A percentile compares a stretch with the other conserved stretches of the same genome.
These are phyloP conservation scores for Fomitopsis schrenkii DNA, from an alignment of 1,284 basidiomycete species.

Conservation along the genomic window DNA sequence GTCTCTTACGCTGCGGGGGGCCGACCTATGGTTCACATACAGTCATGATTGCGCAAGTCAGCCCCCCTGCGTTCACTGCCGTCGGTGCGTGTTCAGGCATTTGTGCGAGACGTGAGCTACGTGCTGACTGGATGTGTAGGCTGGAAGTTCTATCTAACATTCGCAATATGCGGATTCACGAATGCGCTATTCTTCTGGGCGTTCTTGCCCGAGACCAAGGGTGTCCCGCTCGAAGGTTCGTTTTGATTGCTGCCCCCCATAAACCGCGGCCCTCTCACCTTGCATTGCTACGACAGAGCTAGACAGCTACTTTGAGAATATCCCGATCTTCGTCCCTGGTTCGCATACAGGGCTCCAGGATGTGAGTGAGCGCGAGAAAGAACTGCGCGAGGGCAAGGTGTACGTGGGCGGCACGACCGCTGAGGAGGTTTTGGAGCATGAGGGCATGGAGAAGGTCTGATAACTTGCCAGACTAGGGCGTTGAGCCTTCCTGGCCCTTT, in stretches of 20 bases:
- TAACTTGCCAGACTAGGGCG: neutral
- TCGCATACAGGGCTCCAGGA: slow-evolving; percentile 34
- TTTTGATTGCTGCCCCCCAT: neutral
- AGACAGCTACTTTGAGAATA: slow-evolving; percentile 49
- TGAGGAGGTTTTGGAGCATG: slow-evolving; percentile 12
- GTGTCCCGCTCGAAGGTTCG: slow-evolving; percentile 42
- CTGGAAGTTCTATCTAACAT: slow-evolving; percentile 52
- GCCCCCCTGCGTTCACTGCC: slow-evolving; percentile 44
- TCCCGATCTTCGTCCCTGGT: slow-evolving; percentile 47
- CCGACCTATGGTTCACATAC: slow-evolving; percentile 16
- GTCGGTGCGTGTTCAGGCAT: slow-evolving; percentile 27
- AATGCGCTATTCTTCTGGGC: slow-evolving; percentile 56
- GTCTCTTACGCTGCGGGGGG: slow-evolving; percentile 8
- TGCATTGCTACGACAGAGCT: slow-evolving; percentile 36
- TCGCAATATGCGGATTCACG: slow-evolving; percentile 57
- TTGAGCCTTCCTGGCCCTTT: too few relatives aligned
- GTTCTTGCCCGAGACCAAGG: slow-evolving; percentile 38
- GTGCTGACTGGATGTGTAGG: slow-evolving; percentile 4
- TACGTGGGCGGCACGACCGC: slow-evolving; percentile 3
- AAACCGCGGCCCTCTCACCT: neutral
- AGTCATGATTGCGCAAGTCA: slow-evolving; percentile 43
- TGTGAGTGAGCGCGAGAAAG: slow-evolving; percentile 38
- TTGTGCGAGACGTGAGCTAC: neutral
- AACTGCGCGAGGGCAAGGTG: slow-evolving; percentile 37
- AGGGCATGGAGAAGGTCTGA: slow-evolving; percentile 5